Evolutionary conservation across 2,329 filamentous ascomycete species (phyloP), one percentile per base, ranked within the genome.

Genomic region (Truncatella angustata): DNA sequence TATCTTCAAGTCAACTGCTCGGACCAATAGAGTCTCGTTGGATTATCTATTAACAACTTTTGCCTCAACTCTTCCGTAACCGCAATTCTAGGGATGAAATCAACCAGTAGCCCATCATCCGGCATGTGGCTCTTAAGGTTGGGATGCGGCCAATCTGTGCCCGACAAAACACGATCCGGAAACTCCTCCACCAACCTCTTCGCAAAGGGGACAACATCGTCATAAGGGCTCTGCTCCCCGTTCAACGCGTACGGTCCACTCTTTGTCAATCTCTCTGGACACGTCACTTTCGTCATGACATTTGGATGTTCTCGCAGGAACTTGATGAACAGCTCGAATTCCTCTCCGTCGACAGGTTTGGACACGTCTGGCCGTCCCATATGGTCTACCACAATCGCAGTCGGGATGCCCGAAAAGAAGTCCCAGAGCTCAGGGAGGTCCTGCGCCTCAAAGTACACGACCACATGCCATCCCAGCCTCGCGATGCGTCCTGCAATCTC

Each of bases 401-500:
- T 44, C 10, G 40, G 40, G 40, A 44, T 44, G 18, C 40, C 40
- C 10, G 16, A 12, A 20, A 44, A 44, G 20, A 44, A 44, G 40
- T 44, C 40, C 40, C n/a, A 44, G n/a, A 44, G 20, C 40, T 44
- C 40, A 12, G 16, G 40, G 5, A 44, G 21, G 40, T 44, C 40
- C 12, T 21, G 40, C 2, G 40, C 40, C 40, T 44, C 40, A 20
- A 44, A 44, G 21, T 24, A 44, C 10, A 44, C 40, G n/a, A 44
- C 40, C 10, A 44, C 16, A n/a, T 44, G 40, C 40, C 40, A 44
- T n/a, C 40, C 40, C 5, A 24, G 40, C 40, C 10, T 44, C 11
- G 40, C 14, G 10, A 44, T 26, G 40, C 40, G 40, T 14, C 16
- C 40, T 14, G 40, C 40, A 11, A 44, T 24, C 21, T 20, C 40